Base-by-base conservation (phyloP, 2,329 filamentous ascomycete genomes). In the Aureobasidium lini region DNA sequence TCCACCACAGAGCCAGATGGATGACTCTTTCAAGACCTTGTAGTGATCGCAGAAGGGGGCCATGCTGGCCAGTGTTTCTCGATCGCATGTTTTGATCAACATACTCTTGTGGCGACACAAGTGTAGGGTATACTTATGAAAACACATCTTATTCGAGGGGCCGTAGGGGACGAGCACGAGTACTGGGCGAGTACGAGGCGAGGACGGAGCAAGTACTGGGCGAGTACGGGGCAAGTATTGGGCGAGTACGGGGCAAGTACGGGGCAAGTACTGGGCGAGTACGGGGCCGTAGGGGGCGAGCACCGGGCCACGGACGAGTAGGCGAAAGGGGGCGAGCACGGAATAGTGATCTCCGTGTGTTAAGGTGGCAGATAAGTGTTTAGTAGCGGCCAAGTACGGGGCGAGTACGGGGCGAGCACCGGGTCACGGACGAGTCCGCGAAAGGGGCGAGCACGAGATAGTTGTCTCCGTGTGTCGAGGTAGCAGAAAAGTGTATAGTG, bases 41-140 rank as follows among this genome's bases (percentile, higher is more conserved):
- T 60, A 60, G 1, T 56, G 29, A 23, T 56, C 34, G 23, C 59
- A 60, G 36, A 56, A 56, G 6, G 36, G 34, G 15, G 37, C 43
- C 42, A 7, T n/a, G 4, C 18, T 46, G 16, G 59, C 28, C 3
- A 49, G 32, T 8, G 10, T 18, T 4, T 34, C 23, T 4, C 18
- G 6, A 6, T 18, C 16, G 37, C 59, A 60, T 48, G 28, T 52
- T 3, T 37, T 34, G 28, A 46, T n/a, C 8, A 29, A 34, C 3
- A 18, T 16, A 23, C 43, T 56, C 34, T 18, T 6, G 43, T 60
- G 59, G 4, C 50, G 42, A 23, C 59, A 60, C 5, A 18, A 15
- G 18, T 60, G 50, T 10, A 10, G 7, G 10, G 36, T 56, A 29
- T 53, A 48, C n/a, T 32, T 23, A 42, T 60, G 59, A 28, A n/a